Base-by-base conservation (phyloP, 768 basidiomycete species). In the Imleria badia region DNA sequence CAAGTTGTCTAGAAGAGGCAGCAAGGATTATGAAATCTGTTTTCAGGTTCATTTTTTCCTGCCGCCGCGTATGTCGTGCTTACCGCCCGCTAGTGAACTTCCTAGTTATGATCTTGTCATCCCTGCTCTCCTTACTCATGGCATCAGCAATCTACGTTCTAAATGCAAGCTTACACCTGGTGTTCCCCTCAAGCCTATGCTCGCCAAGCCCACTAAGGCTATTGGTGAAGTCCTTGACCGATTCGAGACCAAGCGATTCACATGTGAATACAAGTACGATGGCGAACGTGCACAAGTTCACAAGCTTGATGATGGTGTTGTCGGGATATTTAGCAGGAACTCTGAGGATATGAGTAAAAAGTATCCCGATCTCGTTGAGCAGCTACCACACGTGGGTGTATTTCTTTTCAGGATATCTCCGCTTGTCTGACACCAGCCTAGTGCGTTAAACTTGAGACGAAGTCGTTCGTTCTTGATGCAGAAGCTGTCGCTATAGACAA, bases 271-370 rank as follows among this genome's bases (percentile, higher is more conserved):
- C 74, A 99, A 99, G 72, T 99, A 99, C 62, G 97, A 99, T 60
- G 97, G 97, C 8, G 97, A 99, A 70, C 86, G 97, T 44, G 97
- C 97, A 15, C 95, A 98, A 76, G 89, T 96, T 3, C 97, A 99
- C 72, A 84, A 80, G 66, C 74, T 94, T 44, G 83, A 85, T 40
- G 81, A 93, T 64, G 96, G 94, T 1, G 81, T 78, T 5, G 85
- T 99, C 19, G 81, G 82, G n/a, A 87, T 99, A 40, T 99, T 98
- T 73, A 95, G 93, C 69, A 78, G 97, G 52, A 99, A 99, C 72
- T 97, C 94, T 23, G 97, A 99, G 71, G 94, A 99, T 62, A 99
- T 98, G 97, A 94, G 89, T 69, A 93, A 93, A 70, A 99, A 99
- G 68, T 99, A 98, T 74, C 97, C 97, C 0, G 97, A 99, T 76